Percentiles rank a stretch among this genome's conserved stretches.
These are phyloP conservation scores for Debaryomyces maramus DNA, from an alignment of 805 yeast genomes.

Conservation along the genomic window DNA sequence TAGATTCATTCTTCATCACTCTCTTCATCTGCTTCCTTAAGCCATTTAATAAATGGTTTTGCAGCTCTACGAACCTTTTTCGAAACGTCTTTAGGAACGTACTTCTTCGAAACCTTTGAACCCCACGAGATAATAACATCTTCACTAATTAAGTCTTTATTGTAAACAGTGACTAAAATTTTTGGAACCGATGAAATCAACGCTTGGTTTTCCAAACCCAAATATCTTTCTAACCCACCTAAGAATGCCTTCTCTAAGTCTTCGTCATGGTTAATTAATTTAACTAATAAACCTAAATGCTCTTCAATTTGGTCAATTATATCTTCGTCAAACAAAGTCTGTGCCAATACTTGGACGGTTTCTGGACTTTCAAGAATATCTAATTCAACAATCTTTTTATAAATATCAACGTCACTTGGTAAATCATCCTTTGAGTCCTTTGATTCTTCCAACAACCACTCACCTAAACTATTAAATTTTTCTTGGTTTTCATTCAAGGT, in stretches of 20 bases:
- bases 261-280: slow-evolving; percentile 59
- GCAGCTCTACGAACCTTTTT: slow-evolving; percentile 96
- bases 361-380: slow-evolving; percentile 70
- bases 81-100: slow-evolving; percentile 85
- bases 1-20: slow-evolving; percentile 61
- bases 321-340: slow-evolving; percentile 78
- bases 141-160: slow-evolving; percentile 81
- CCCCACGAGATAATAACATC: slow-evolving; percentile 84
- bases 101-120: slow-evolving; percentile 86
- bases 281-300: slow-evolving; percentile 81
- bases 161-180: slow-evolving; percentile 77
- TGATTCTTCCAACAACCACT: slow-evolving; percentile 67
- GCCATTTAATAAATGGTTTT: slow-evolving; percentile 93
- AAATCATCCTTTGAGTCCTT: slow-evolving; percentile 57
- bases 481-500: slow-evolving; percentile 46
- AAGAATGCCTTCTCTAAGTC: slow-evolving; percentile 84
- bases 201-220: slow-evolving; percentile 75
- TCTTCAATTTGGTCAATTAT: slow-evolving; percentile 68
- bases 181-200: slow-evolving; percentile 76
- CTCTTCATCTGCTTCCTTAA: slow-evolving; percentile 88
- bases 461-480: slow-evolving; percentile 77
- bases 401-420: slow-evolving; percentile 87
- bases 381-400: slow-evolving; percentile 81
- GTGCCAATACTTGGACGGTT: slow-evolving; percentile 89
- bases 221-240: slow-evolving; percentile 93